Base-by-base conservation (phyloP, 257 asterid species). In the Agastache rugosa region DNA sequence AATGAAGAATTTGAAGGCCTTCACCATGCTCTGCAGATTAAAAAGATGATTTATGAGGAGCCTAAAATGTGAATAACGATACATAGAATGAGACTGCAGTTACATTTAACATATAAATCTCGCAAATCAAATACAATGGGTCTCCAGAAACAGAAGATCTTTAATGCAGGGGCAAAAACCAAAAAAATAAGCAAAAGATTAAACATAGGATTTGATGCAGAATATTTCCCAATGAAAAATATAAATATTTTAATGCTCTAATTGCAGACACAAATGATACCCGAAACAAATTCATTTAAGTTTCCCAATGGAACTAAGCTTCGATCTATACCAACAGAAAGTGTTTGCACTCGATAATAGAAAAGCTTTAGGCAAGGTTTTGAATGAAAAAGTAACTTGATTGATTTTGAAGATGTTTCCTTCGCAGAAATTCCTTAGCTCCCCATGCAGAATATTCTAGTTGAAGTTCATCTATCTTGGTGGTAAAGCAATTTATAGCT, bases 1-100 rank as follows among this genome's bases (percentile, higher is more conserved):
- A 95, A 78, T 95, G 99, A 79, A 95, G 96, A 78, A 92, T 22
- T 82, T 92, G 99, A 58, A 95, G 98, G 74, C 98, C 97, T 81
- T 95, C 97, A 4, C 99, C 99, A 34, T 95, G 88, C 74, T 95
- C 99, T 95, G 91, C 70, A 62, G 19, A 79, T 78, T 51, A 62
- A 58, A 76, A 63, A 65, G 73, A 39, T 73, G 41, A 75, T 79
- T 55, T 48, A 63, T 64, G 47, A n/a, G 66, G 50, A 72, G 69
- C 42, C 25, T 66, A 75, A 72, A 50, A 68, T 62, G 39, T 29
- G 64, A 51, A 61, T 62, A 73, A 62, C 31, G 50, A 12, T 17
- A 14, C 16, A 23, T 41, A 19, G 39, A 44, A 65, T 35, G 16
- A 62, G 25, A 42, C 71, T 12, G 22, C 27, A 41, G 19, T 22